Base-by-base conservation (phyloP, 2,329 filamentous ascomycete species). In the Fusarium agapanthi region DNA sequence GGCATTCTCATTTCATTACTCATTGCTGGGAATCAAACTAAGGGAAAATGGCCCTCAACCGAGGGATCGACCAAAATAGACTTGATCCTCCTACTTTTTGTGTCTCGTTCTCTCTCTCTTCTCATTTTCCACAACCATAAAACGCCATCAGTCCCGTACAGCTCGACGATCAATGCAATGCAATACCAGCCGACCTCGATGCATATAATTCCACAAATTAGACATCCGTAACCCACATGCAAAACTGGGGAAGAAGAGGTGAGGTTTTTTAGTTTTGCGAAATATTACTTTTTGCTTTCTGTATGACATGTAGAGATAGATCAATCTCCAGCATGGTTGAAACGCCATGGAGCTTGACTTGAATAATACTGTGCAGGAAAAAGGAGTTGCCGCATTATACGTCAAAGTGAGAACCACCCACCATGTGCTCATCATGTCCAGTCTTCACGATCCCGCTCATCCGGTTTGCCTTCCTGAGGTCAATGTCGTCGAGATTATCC, bases 401-500 rank as follows among this genome's bases (percentile, higher is more conserved):
- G 79, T 92, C 89, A 81, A 92, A 92, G 65, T 90, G 87, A 54
- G 87, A 86, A 64, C 85, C 85, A 72, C 87, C 88, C 76, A 92
- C 89, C 85, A 91, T 89, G 71, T 89, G 86, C 78, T 91, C 89
- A 67, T 92, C 90, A 73, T 89, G 85, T 64, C 84, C 84, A 59
- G 86, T 88, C 78, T 86, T 88, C 56, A 89, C 85, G 70, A 91
- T 87, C 48, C 90, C 90, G 77, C 89, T 91, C 89, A 91, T 91
- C 57, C 89, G 85, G 76, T 90, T 90, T 44, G 82, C 79, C 76
- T 83, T 87, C 71, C 84, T 83, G 51, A 82, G 82, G 72, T 88
- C 87, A 63, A 86, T 78, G 69, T 90, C 89, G 67, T 88, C 84
- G 61, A 89, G 75, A 72, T 89, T 89, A 71, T 91, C 88, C 88